Percentiles rank a stretch among this genome's conserved stretches.
Conservation (phyloP, 768 basidiomycete species). For the Cytidiella melzeri region DNA sequence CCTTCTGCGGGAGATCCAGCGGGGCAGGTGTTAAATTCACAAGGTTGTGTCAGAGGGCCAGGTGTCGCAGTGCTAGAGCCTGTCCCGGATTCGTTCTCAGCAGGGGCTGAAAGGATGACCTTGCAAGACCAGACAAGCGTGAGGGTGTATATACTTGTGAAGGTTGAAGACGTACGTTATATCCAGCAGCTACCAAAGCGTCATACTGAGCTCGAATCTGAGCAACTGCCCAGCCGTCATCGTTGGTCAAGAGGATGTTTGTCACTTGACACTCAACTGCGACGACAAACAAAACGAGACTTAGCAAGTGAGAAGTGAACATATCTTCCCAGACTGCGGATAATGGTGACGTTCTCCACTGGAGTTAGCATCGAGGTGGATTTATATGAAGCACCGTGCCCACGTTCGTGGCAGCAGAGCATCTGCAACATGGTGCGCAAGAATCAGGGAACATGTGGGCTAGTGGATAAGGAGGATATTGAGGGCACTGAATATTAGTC, state of each 20-base stretch:
- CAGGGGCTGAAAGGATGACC: conserved; percentile 43
- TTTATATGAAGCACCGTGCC: neutral
- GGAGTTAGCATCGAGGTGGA: neutral
- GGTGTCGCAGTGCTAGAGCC: conserved; percentile 35
- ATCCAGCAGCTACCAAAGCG: conserved; percentile 33
- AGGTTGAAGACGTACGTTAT: conserved; percentile 25
- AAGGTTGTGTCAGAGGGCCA: conserved; percentile 25
- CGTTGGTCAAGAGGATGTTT: conserved; percentile 27
- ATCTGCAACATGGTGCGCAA: no score
- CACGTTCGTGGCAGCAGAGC: neutral
- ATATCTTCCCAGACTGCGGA: no score
- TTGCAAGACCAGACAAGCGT: conserved; percentile 9
- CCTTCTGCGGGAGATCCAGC: conserved; percentile 37
- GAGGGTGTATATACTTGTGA: neutral
- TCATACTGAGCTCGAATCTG: conserved; percentile 37
- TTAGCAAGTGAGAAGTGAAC: neutral
- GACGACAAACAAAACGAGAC: neutral
- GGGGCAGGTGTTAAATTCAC: conserved; percentile 39
- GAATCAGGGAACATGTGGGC: no score
- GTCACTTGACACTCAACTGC: neutral
- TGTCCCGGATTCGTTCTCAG: conserved; percentile 40
- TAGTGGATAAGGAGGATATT: no score
- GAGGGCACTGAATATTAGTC: no score
- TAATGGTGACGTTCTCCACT: no score
- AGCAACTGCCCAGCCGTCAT: conserved; percentile 42